Evolutionary conservation across 371 early-diverging fungal species (phyloP), one percentile per base, ranked within the genome.

Genomic region (Rhizopus arrhizus): DNA sequence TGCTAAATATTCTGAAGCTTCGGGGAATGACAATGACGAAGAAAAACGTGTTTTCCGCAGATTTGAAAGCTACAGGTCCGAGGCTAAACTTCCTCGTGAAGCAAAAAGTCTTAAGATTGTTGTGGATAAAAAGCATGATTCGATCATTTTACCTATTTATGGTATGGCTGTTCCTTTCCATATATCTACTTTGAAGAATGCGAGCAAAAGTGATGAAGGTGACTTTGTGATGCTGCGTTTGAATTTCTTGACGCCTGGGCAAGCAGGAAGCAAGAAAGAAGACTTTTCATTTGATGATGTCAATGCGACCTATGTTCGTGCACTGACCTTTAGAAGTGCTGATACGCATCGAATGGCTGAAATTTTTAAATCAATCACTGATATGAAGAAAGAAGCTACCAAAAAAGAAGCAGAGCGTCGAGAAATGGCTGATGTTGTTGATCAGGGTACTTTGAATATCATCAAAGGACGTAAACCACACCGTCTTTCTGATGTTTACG

Each of bases 91-190:
- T 33, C 99, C 99, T 11, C 85, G 84, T 54, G 85, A 87, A 55
- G 85, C 87, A 45, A 79, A 79, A 34, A 82, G 87, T 32, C 75
- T 90, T 22, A 77, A 93, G 85, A 94, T 99, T 68, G 69, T 91
- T 28, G 94, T 99, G 2, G 99, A 99, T 76, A 85, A 84, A 56
- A 86, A 90, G 40, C 87, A 84, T 36, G 93, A 96, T 52, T 81
- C 96, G 8, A 83, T 99, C 53, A 86, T 99, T 48, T 77, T 99
- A 32, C 99, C 99, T 4, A 91, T 99, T 40, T 95, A 95, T 66
- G 98, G 98, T 35, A 88, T 92, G 72, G 91, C 98, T 0, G 99
- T 99, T 3, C 99, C 99, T 22, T 99, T 99, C 87, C 99, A 99
- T 78, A 93, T 99, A 52, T 91, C 94, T 12, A 94, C 95, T 0